phyloP scores from a whole-genome alignment of 1,284 basidiomycete genomes.

The Spongispora temasekensis region DNA sequence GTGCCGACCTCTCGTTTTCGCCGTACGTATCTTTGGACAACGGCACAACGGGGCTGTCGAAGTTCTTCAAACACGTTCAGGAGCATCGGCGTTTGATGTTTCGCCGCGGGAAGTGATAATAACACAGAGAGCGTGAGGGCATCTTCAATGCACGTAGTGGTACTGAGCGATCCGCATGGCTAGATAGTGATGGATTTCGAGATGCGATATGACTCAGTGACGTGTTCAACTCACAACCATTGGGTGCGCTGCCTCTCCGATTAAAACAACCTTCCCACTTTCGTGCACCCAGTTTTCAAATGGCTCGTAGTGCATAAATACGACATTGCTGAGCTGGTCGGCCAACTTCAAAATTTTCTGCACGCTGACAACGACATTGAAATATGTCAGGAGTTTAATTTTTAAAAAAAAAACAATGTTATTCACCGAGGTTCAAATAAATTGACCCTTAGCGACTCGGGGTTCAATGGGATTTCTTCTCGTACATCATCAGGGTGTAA shows the following conservation, averaged over 20 bases:
- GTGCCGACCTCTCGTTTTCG: slow-evolving; percentile 43
- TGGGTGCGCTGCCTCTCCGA: slow-evolving; percentile 57
- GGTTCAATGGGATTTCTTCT: slow-evolving; percentile 30
- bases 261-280: slow-evolving; percentile 45
- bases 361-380: slow-evolving; percentile 26
- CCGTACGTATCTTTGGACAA: slow-evolving; percentile 40
- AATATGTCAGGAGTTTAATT: background rate
- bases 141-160: slow-evolving; percentile 49
- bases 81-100: slow-evolving; percentile 44
- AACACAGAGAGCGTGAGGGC: slow-evolving; percentile 51
- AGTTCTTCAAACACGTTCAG: slow-evolving; percentile 52
- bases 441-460: slow-evolving; percentile 19
- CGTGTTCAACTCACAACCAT: slow-evolving; percentile 37
- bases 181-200: slow-evolving; percentile 21
- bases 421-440: slow-evolving; percentile 40
- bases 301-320: slow-evolving; percentile 38
- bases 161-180: slow-evolving; percentile 43
- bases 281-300: slow-evolving; percentile 51
- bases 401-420: too few species aligned
- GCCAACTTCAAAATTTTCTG: slow-evolving; percentile 44
- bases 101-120: slow-evolving; percentile 45
- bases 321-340: slow-evolving; percentile 36
- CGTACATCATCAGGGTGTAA: slow-evolving; percentile 27
- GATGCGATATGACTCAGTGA: background rate
- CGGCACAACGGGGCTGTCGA: slow-evolving; percentile 44